Conservation (phyloP, 306 rosid species). For the Astragalus membranaceus region DNA sequence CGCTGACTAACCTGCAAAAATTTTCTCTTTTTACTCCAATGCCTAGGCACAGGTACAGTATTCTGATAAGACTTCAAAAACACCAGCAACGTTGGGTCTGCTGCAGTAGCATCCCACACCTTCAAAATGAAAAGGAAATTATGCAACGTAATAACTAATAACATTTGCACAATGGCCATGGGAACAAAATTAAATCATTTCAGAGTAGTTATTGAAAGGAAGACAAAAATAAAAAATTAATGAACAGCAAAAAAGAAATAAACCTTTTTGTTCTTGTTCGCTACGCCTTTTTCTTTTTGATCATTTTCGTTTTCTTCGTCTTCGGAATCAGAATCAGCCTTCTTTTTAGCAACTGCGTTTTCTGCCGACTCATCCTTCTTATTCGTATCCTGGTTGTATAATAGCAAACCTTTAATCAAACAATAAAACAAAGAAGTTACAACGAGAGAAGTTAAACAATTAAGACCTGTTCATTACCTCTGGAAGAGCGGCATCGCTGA, state of each 20-base stretch:
- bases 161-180: conserved; percentile 28
- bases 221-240: background rate
- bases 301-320: conserved; percentile 79
- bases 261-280: conserved; percentile 94
- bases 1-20: too few species aligned
- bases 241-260: background rate
- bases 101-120: too few species aligned
- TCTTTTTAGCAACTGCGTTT: conserved; percentile 49
- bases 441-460: background rate
- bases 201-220: background rate
- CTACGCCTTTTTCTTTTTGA: conserved; percentile 74
- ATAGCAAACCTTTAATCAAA: background rate
- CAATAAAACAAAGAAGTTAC: background rate
- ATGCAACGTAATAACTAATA: too few species aligned
- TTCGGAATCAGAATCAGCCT: too few species aligned
- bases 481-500: conserved; percentile 41
- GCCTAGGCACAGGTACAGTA: too few species aligned
- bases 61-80: too few species aligned
- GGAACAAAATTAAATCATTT: conserved; percentile 9
- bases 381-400: conserved; percentile 46
- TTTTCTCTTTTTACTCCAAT: too few species aligned
- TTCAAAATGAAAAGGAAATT: too few species aligned
- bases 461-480: conserved; percentile 39
- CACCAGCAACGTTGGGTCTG: too few species aligned
- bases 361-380: conserved; percentile 62